Conservation (phyloP, 352 stramenopile genomes). For the Phytophthora quininea region DNA sequence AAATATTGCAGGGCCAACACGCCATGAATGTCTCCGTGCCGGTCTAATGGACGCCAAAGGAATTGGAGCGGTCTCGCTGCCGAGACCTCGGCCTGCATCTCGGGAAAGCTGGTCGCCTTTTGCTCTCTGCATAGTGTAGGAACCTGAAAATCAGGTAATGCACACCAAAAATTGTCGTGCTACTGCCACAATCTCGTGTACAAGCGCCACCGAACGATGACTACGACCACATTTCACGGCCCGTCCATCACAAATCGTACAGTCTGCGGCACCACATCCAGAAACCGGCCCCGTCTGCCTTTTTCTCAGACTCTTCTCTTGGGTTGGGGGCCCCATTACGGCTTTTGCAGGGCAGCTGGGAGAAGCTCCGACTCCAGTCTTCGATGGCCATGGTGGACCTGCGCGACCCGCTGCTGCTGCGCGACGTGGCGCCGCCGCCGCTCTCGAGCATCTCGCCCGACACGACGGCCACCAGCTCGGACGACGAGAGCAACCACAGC, state of each 20-base stretch:
- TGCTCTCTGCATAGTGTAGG: neutral
- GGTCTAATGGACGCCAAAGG: no score
- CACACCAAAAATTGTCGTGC: neutral
- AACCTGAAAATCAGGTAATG: neutral
- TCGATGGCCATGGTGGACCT: slow-evolving; percentile 16
- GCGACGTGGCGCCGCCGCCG: slow-evolving; percentile 23
- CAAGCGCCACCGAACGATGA: no score
- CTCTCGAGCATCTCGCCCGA: slow-evolving; percentile 7
- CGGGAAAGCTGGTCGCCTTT: neutral
- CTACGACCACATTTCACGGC: no score
- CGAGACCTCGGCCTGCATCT: neutral
- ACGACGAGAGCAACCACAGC: slow-evolving; percentile 31
- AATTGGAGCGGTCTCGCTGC: neutral
- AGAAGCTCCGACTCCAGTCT: neutral
- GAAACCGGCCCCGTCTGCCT: neutral
- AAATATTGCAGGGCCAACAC: no score
- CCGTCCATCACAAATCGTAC: no score
- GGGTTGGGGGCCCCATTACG: slow-evolving; percentile 12
- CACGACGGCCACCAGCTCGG: slow-evolving; percentile 22
- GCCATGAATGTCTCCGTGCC: no score
- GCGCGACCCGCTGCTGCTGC: slow-evolving; percentile 26
- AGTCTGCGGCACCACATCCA: no score
- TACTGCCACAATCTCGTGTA: neutral
- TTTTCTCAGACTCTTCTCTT: neutral
- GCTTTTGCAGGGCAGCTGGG: slow-evolving; percentile 10